Percentiles rank a stretch among this genome's conserved stretches.
These are phyloP conservation scores for Lichtheimia corymbifera DNA, from an alignment of 371 early-diverging fungal genomes.

Conservation along the genomic window DNA sequence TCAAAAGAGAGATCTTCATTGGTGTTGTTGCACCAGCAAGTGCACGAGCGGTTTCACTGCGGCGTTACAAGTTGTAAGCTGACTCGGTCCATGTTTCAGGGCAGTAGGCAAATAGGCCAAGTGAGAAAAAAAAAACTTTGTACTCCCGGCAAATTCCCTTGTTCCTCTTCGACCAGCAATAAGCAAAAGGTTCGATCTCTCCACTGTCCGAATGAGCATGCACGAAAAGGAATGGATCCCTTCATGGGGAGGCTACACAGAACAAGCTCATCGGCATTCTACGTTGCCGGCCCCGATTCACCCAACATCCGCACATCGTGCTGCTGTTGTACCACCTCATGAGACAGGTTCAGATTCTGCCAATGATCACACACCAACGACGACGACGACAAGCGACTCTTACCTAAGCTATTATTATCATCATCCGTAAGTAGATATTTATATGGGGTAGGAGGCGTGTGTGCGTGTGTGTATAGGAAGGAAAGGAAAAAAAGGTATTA, in stretches of 20 bases:
- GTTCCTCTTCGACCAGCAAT: too few species aligned
- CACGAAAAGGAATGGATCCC: slow-evolving; percentile 23
- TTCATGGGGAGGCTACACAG: slow-evolving; percentile 3
- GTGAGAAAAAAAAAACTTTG: too few species aligned
- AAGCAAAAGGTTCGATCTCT: too few species aligned
- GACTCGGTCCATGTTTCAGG: too few species aligned
- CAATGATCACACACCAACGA: not conserved
- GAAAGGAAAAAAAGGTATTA: not conserved
- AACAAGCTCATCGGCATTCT: slow-evolving; percentile 4
- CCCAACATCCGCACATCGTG: slow-evolving; percentile 15
- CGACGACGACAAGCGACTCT: not conserved
- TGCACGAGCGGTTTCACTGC: too few species aligned
- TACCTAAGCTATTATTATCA: not conserved
- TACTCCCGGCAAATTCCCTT: too few species aligned
- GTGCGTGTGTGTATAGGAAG: too few species aligned
- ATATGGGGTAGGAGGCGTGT: not conserved
- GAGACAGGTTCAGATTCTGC: not conserved
- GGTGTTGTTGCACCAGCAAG: too few species aligned
- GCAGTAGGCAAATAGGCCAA: too few species aligned
- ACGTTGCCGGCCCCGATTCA: slow-evolving; percentile 22
- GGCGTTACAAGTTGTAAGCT: too few species aligned
- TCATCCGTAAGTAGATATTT: not conserved
- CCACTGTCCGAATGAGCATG: slow-evolving; percentile 11
- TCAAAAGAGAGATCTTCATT: too few species aligned
- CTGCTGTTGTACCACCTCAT: slow-evolving; percentile 1